phyloP scores from a whole-genome alignment of 371 early-diverging fungal species.

The Neoconidiobolus thromboides region DNA sequence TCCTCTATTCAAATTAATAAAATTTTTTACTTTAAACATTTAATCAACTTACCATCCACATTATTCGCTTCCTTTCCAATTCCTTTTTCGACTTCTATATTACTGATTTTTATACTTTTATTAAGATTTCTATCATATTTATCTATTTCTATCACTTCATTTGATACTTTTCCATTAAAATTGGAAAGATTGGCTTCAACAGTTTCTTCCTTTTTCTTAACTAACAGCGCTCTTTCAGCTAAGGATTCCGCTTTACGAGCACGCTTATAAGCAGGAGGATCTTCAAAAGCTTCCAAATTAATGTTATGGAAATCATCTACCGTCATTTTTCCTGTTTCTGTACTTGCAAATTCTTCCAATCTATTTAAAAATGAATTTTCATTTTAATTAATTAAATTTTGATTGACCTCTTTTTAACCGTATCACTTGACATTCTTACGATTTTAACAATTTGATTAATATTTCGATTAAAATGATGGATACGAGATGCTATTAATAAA shows the following conservation, averaged over 20 bases:
- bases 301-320: slow-evolving; percentile 74
- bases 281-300: slow-evolving; percentile 72
- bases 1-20: too few species aligned
- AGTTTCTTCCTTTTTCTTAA: slow-evolving; percentile 8
- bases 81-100: slow-evolving; percentile 10
- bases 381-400: background rate
- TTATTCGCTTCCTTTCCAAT: slow-evolving; percentile 4
- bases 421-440: slow-evolving; percentile 85
- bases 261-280: slow-evolving; percentile 76
- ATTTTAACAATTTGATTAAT: slow-evolving; percentile 75
- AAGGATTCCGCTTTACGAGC: slow-evolving; percentile 18
- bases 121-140: background rate
- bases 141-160: background rate
- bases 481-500: slow-evolving; percentile 83
- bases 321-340: slow-evolving; percentile 71
- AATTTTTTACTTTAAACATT: background rate
- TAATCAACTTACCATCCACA: slow-evolving; percentile 9
- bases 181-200: background rate
- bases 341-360: slow-evolving; percentile 73
- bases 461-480: slow-evolving; percentile 82
- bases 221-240: background rate
- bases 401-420: slow-evolving; percentile 43
- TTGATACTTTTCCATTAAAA: background rate
- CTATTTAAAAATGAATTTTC: slow-evolving; percentile 13
- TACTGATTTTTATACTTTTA: slow-evolving; percentile 3